Evolutionary conservation across 2,329 filamentous ascomycete species (phyloP).

Genomic region (Chrysoporthe austroafricana): DNA sequence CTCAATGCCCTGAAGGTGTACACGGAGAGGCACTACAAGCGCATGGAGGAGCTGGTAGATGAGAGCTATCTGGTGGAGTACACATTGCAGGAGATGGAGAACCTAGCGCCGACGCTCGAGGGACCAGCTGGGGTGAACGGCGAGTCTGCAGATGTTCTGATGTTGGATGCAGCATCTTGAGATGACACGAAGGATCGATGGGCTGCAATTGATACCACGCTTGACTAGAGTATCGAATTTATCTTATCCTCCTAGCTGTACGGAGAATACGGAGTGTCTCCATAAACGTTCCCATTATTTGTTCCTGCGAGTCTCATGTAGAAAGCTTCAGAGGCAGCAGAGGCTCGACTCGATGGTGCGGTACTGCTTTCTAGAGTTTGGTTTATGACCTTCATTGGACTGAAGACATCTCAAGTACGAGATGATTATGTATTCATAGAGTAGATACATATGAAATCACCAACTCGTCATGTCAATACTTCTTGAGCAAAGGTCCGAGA

Average conservation of each 20-base stretch:
- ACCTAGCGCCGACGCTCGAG: slow-evolving; percentile 53
- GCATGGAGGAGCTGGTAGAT: slow-evolving; percentile 87
- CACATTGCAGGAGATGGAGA: slow-evolving; percentile 91
- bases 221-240: not conserved
- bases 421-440: too few relatives aligned
- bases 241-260: not conserved
- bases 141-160: slow-evolving; percentile 33
- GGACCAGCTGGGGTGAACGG: slow-evolving; percentile 23
- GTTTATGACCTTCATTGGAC: too few relatives aligned
- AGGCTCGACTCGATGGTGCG: too few relatives aligned
- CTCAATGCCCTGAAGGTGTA: slow-evolving; percentile 87
- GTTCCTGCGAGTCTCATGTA: too few relatives aligned
- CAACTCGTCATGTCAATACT: too few relatives aligned
- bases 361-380: too few relatives aligned
- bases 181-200: not conserved
- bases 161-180: slow-evolving; percentile 33
- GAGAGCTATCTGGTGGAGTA: slow-evolving; percentile 95
- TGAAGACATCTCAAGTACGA: too few relatives aligned
- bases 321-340: too few relatives aligned
- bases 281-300: too few relatives aligned
- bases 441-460: too few relatives aligned
- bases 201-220: not conserved
- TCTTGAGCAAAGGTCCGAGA: too few relatives aligned
- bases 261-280: too few relatives aligned
- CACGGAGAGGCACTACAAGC: slow-evolving; percentile 89